A percentile compares a stretch with the other conserved stretches of the same genome.
Conservation (phyloP, 2,329 filamentous ascomycete genomes). For the Colletotrichum caudatum region DNA sequence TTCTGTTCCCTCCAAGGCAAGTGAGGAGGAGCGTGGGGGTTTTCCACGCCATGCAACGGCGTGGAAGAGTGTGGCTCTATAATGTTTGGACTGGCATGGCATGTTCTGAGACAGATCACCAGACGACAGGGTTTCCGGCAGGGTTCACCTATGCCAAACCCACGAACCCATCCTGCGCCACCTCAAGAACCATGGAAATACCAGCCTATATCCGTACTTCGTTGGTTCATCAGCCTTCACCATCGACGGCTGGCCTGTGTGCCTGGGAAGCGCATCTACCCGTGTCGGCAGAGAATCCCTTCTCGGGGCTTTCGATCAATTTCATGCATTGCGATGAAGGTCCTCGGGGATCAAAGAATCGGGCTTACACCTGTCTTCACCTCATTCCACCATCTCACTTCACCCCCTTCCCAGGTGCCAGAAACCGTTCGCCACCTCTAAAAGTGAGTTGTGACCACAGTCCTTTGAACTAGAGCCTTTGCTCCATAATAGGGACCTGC, state of each 20-base stretch:
- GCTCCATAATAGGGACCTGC: constrained; percentile 7
- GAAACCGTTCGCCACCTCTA: background rate
- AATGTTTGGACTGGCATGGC: constrained; percentile 21
- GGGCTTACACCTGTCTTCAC: background rate
- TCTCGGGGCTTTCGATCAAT: background rate
- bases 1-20: background rate
- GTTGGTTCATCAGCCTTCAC: background rate
- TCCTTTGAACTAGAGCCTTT: constrained; percentile 5
- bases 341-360: background rate
- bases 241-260: background rate
- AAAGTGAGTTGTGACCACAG: constrained; percentile 3
- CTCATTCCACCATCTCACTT: background rate
- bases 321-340: background rate
- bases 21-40: background rate
- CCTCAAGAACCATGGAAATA: background rate
- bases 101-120: constrained; percentile 33
- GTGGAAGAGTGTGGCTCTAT: constrained; percentile 15
- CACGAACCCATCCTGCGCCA: constrained; percentile 13
- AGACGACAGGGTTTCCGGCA: constrained; percentile 20
- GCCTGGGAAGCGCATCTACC: background rate
- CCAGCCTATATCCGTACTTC: background rate
- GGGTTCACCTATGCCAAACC: background rate
- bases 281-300: background rate
- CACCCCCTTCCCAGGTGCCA: background rate
- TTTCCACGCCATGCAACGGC: background rate